Evolutionary conservation across 768 basidiomycete genomes (phyloP), one percentile per base, ranked within the genome.

Genomic region (Trametes cinnabarina): DNA sequence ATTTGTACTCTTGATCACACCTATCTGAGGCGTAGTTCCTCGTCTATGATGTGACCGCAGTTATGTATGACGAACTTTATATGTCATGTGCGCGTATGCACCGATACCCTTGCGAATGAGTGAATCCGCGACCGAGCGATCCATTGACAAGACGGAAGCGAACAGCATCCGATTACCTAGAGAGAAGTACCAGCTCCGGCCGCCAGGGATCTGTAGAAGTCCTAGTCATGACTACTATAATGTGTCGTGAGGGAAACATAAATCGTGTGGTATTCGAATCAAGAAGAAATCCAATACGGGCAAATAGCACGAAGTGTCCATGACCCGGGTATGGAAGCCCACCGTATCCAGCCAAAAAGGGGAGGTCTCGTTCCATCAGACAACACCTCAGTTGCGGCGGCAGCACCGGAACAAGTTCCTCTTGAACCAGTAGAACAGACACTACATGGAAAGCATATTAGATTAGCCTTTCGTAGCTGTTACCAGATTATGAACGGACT

Each of bases 391-490:
- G 67, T 86, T 89, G 66, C 79, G 82, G 65, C 91, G 82, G 81
- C 87, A 93, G 71, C 80, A 88, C 63, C 87, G 78, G 82, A 91
- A 92, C 49, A 93, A 72, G 72, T 92, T 91, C 62, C 90, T 82
- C 72, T 82, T 88, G 77, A 92, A 81, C 79, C 85, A 90, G 76
- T 92, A 93, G 71, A 68, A 90, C 63, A 93, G 68, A 71, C 90
- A 92, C 91, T 93, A 63, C 6, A 54, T 57, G 41, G 32, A 4
- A 3, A 23, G 0, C 53, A 44, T 28, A 47, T 34, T 25, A 50
- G 9, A 46, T n/a, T 19, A 8, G 19, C 25, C 9, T 4, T 19
- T 23, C 39, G 6, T 20, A 42, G 10, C 6, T 12, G 19, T 10
- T 35, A 40, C 28, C 32, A 23, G 1, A 12, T 11, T 22, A 39